Conservation (phyloP, 2,329 filamentous ascomycete genomes). For the Claviceps maximensis region DNA sequence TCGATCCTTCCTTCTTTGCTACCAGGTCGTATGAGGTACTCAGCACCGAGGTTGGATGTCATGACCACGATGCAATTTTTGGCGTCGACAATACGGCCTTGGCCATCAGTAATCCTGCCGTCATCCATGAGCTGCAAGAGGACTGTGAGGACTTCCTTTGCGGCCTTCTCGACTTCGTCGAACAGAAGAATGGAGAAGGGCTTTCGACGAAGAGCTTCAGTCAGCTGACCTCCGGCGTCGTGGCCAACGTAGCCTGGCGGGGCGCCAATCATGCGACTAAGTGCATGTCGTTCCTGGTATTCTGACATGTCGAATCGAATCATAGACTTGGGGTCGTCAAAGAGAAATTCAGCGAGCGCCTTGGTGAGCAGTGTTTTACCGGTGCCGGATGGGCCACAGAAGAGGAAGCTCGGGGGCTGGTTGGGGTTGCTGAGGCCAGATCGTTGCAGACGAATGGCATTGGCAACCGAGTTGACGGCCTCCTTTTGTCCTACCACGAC, state of each 20-base stretch:
- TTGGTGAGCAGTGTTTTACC: constrained; percentile 97
- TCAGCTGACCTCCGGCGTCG: constrained; percentile 89
- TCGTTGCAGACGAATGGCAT: constrained; percentile 87
- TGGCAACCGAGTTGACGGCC: constrained; percentile 83
- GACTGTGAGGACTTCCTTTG: constrained; percentile 93
- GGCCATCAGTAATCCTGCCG: constrained; percentile 93
- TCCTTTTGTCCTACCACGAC: constrained; percentile 90
- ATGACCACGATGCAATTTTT: constrained; percentile 99
- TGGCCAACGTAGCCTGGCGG: constrained; percentile 96
- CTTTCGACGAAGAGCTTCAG: constrained; percentile 81
- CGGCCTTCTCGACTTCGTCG: constrained; percentile 96
- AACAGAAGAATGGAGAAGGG: constrained; percentile 97
- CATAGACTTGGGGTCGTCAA: constrained; percentile 95
- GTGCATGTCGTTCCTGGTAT: constrained; percentile 91
- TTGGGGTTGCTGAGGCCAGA: constrained; percentile 93
- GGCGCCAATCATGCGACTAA: constrained; percentile 95
- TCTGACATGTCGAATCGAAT: constrained; percentile 99
- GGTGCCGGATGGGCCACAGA: constrained; percentile 95
- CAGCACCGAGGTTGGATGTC: constrained; percentile 94
- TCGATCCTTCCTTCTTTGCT: constrained; percentile 77
- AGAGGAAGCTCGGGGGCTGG: constrained; percentile 93
- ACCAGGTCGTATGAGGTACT: constrained; percentile 73
- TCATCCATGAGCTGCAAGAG: constrained; percentile 99
- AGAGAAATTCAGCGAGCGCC: constrained; percentile 91
- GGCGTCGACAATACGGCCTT: constrained; percentile 87